Evolutionary conservation across 2,329 filamentous ascomycete genomes (phyloP).

Genomic region (Harringtonia aguacate): DNA sequence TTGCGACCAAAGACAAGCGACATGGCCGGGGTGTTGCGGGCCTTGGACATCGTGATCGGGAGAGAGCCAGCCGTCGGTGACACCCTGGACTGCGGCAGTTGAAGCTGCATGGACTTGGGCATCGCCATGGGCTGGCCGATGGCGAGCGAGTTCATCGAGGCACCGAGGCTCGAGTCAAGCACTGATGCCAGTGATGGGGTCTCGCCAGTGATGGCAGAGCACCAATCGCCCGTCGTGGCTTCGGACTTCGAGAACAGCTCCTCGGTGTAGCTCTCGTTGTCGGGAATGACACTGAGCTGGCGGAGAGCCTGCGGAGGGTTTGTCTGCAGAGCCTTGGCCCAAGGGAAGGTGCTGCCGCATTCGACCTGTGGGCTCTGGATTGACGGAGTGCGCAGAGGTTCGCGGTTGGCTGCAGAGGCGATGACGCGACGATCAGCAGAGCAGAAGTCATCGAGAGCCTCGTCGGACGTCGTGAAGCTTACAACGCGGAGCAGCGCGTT

Average conservation of each 20-base stretch:
- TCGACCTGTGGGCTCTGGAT: conserved; percentile 80
- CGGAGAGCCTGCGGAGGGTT: conserved; percentile 61
- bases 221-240: conserved; percentile 59
- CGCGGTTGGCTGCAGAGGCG: conserved; percentile 79
- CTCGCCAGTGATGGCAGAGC: conserved; percentile 61
- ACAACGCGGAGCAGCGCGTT: conserved; percentile 69
- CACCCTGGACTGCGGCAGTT: conserved; percentile 26
- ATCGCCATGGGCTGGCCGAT: conserved; percentile 34
- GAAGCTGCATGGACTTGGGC: conserved; percentile 23
- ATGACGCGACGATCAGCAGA: conserved; percentile 66
- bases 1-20: conserved; percentile 70
- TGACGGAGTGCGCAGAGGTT: conserved; percentile 90
- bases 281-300: conserved; percentile 77
- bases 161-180: conserved; percentile 69
- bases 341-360: conserved; percentile 68
- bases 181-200: conserved; percentile 78
- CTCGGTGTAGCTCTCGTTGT: conserved; percentile 67
- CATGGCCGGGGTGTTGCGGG: conserved; percentile 58
- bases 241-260: conserved; percentile 78
- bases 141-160: conserved; percentile 67
- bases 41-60: conserved; percentile 70
- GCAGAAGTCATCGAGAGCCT: conserved; percentile 88
- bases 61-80: conserved; percentile 58
- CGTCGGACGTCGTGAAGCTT: conserved; percentile 89
- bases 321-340: conserved; percentile 81